Evolutionary conservation across 2,329 filamentous ascomycete species (phyloP), one percentile per base, ranked within the genome.

Genomic region (Zalaria sp.): DNA sequence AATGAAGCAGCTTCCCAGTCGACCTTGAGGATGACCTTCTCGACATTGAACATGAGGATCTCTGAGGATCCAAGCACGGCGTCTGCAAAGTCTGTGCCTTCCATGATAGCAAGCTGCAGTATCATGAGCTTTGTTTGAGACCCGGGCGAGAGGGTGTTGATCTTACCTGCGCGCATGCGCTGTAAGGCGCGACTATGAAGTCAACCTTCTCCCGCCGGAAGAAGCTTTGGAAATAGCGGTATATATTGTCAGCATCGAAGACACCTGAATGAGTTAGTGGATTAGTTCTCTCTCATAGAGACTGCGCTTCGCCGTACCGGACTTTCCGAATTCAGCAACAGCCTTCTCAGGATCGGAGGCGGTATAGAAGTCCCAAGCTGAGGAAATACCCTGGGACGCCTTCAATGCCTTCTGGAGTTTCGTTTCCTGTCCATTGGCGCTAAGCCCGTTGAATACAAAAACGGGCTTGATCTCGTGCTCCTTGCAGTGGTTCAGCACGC

Each of bases 371-470:
- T 76, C 73, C 89, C 91, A 98, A 3, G 89, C 91, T 44, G 80
- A 51, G n/a, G 55, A 50, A 28, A 60, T 50, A 25, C 49, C 48
- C 25, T 46, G 47, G 10, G 50, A 48, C 2, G 55, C 52, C 38
- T 49, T 35, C n/a, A 40, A 37, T 6, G 41, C 35, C 27, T 41
- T 26, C 9, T 42, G 36, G 5, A 48, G 35, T 26, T 40, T 45
- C 5, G 40, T 38, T 18, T 48, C 41, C 34, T 48, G 43, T n/a
- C 41, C 43, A 34, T 79, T 78, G 46, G 87, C 73, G 34, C 86
- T 77, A 53, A 94, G 75, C 31, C 91, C 91, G 59, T 89, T 84
- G 62, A 98, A 98, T 40, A 98, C 72, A 60, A 98, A 96, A 48
- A 93, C 67, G 2, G 84, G 84, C n/a, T 69, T 76, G 40, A 93